Percentiles rank a stretch among this genome's conserved stretches.
These are phyloP conservation scores for Neofusicoccum umdonicola DNA, from an alignment of 2,329 filamentous ascomycete species.

Conservation along the genomic window DNA sequence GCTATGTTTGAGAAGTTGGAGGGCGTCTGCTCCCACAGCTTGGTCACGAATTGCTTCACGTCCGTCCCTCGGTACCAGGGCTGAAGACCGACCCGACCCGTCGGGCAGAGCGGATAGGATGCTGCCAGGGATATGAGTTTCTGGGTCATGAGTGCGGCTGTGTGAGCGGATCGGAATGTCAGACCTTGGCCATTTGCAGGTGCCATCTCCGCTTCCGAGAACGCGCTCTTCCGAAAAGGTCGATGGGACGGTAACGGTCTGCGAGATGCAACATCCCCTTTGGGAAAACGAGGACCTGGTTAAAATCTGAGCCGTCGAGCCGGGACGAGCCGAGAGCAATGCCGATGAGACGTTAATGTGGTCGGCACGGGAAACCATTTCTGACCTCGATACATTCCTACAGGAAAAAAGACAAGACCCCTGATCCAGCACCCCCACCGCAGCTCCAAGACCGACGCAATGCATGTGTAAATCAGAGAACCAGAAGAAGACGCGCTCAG, in stretches of 20 bases:
- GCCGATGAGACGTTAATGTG: not conserved
- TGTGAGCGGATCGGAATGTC: constrained; percentile 7
- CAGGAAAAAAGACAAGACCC: not conserved
- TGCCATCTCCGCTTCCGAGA: too few species aligned
- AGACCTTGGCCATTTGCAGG: not conserved
- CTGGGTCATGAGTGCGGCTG: not conserved
- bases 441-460: not conserved
- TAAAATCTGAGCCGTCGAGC: not conserved
- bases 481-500: not conserved
- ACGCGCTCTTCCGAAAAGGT: too few species aligned
- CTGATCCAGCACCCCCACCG: constrained; percentile 3
- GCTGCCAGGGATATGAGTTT: not conserved
- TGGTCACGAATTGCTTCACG: not conserved
- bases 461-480: not conserved
- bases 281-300: not conserved
- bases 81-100: not conserved
- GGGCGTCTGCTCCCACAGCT: not conserved
- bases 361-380: not conserved
- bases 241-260: not conserved
- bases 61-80: not conserved
- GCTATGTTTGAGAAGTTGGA: not conserved
- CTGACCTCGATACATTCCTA: constrained; percentile 4
- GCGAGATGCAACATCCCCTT: not conserved
- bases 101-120: not conserved
- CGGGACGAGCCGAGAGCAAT: not conserved